phyloP scores from a whole-genome alignment of 257 asterid genomes.

The Salvia hispanica region DNA sequence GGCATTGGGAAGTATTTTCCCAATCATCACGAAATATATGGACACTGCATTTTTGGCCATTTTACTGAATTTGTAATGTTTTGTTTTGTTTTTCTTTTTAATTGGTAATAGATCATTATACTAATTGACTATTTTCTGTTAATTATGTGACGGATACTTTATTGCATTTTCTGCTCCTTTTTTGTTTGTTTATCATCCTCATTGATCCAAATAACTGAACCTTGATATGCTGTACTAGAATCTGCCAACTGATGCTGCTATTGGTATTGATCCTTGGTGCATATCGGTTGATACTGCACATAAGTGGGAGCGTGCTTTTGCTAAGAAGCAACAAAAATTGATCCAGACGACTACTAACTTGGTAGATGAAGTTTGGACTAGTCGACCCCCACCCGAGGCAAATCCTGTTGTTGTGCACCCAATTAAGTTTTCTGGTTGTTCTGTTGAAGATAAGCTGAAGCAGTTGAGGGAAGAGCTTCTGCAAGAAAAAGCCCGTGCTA shows the following conservation, averaged over 20 bases:
- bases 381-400: constrained; percentile 65
- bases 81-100: background rate
- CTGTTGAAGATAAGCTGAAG: constrained; percentile 79
- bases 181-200: constrained; percentile 18
- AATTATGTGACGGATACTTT: constrained; percentile 13
- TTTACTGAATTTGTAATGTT: constrained; percentile 3
- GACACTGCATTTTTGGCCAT: background rate
- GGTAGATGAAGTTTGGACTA: constrained; percentile 92
- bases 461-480: constrained; percentile 74
- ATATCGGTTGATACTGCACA: constrained; percentile 88
- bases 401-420: constrained; percentile 78
- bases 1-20: background rate
- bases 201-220: constrained; percentile 28
- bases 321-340: constrained; percentile 76
- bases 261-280: constrained; percentile 98
- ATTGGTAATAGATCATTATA: constrained; percentile 5
- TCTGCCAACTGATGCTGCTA: constrained; percentile 67
- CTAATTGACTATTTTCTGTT: constrained; percentile 9
- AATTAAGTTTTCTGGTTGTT: constrained; percentile 75
- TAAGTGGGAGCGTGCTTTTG: constrained; percentile 77
- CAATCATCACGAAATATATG: background rate
- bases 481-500: constrained; percentile 70
- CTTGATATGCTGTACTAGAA: constrained; percentile 54
- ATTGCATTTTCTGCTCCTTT: constrained; percentile 16
- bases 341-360: constrained; percentile 65